phyloP scores from a whole-genome alignment of 805 yeast genomes.

The Wickerhamia fluorescens region DNA sequence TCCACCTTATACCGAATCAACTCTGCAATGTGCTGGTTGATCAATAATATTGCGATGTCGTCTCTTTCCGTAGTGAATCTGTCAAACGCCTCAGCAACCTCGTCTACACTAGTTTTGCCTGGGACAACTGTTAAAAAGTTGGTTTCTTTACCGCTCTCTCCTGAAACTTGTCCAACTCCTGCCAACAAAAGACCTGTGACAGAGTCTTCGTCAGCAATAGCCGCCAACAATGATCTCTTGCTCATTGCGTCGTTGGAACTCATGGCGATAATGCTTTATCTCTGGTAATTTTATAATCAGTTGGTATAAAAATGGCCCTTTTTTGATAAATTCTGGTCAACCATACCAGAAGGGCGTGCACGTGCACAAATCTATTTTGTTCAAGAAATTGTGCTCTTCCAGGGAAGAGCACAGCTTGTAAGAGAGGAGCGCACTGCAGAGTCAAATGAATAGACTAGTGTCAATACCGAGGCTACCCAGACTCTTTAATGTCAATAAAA shows the following conservation, averaged over 20 bases:
- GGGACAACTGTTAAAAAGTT: conserved; percentile 78
- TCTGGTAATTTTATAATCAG: no score
- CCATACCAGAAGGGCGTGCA: no score
- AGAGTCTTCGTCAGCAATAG: conserved; percentile 96
- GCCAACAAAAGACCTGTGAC: conserved; percentile 94
- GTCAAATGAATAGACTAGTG: no score
- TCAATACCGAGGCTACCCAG: no score
- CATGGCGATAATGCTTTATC: conserved; percentile 7
- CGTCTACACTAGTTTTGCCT: conserved; percentile 69
- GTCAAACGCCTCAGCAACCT: conserved; percentile 67
- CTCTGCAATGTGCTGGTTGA: conserved; percentile 94
- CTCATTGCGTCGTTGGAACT: conserved; percentile 35
- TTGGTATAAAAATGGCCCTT: no score
- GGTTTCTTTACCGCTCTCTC: conserved; percentile 55
- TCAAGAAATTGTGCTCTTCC: no score
- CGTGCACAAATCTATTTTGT: no score
- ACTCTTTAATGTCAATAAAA: no score
- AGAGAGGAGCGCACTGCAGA: no score
- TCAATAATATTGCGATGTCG: conserved; percentile 87
- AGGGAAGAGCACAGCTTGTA: no score
- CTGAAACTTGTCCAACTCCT: conserved; percentile 82
- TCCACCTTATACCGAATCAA: conserved; percentile 78
- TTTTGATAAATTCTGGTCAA: no score
- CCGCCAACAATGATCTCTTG: conserved; percentile 81
- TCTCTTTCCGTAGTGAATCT: conserved; percentile 66